A percentile compares a stretch with the other conserved stretches of the same genome.
phyloP scores from a whole-genome alignment of 2,329 filamentous ascomycete species.

The Colletotrichum spaethianum region DNA sequence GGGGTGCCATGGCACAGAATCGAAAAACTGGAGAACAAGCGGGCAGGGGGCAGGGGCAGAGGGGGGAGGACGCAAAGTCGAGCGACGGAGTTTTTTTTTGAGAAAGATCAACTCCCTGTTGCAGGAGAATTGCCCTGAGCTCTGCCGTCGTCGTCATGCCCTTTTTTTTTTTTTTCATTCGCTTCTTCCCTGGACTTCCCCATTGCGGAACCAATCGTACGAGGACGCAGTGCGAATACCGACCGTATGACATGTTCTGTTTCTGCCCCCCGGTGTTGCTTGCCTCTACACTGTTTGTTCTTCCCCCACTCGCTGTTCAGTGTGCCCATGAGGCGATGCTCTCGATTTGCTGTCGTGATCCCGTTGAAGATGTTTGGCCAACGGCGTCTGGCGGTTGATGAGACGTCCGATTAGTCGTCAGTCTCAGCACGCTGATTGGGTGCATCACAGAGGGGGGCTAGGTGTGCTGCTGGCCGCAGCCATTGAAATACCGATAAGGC shows the following conservation, averaged over 20 bases:
- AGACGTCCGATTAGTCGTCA: constrained; percentile 42
- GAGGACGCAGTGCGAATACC: constrained; percentile 7
- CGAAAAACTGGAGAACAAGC: constrained; percentile 20
- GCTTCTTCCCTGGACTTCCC: background rate
- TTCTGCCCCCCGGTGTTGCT: no score
- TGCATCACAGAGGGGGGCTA: constrained; percentile 21
- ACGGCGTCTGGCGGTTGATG: constrained; percentile 43
- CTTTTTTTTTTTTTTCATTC: background rate
- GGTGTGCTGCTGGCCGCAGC: constrained; percentile 25
- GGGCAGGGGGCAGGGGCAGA: no score
- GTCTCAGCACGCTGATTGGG: constrained; percentile 42
- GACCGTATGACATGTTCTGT: background rate
- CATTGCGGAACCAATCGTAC: background rate
- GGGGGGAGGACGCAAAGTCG: constrained; percentile 7
- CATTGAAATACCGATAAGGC: background rate
- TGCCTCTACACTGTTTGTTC: background rate
- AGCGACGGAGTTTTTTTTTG: constrained; percentile 11
- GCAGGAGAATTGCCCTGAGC: constrained; percentile 10
- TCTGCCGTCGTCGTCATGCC: constrained; percentile 16
- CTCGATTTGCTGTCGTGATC: constrained; percentile 24
- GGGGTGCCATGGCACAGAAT: constrained; percentile 34
- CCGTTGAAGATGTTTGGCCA: constrained; percentile 34
- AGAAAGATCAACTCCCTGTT: constrained; percentile 19
- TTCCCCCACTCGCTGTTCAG: background rate
- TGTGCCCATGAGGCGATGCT: background rate